phyloP scores from a whole-genome alignment of 2,329 filamentous ascomycete species.

The Teratosphaeria viscida region DNA sequence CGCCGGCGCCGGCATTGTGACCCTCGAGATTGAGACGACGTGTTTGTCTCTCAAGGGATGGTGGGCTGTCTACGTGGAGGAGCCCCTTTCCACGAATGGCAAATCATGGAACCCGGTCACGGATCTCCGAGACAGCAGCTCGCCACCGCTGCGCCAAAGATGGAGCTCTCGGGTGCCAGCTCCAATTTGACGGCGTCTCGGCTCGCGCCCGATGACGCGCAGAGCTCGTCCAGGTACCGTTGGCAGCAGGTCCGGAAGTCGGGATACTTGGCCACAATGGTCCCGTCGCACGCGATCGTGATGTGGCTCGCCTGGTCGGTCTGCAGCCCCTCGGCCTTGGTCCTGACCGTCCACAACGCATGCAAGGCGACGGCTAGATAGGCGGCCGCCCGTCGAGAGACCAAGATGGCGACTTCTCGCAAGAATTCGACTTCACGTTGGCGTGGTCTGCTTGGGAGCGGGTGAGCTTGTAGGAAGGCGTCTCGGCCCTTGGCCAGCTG shows the following conservation, averaged over 20 bases:
- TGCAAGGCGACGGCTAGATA: slow-evolving; percentile 55
- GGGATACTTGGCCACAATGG: slow-evolving; percentile 70
- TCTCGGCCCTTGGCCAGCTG: slow-evolving; percentile 30
- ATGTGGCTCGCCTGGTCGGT: slow-evolving; percentile 25
- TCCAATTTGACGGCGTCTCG: slow-evolving; percentile 39
- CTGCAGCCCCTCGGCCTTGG: slow-evolving; percentile 34
- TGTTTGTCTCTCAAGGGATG: not conserved
- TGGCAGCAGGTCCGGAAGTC: slow-evolving; percentile 55
- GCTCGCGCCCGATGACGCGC: slow-evolving; percentile 28
- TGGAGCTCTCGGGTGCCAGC: slow-evolving; percentile 61
- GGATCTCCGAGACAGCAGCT: not conserved
- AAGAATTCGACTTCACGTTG: slow-evolving; percentile 41
- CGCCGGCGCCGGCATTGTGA: not conserved
- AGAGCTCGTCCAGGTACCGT: slow-evolving; percentile 50
- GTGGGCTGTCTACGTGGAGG: not conserved
- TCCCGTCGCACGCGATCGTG: slow-evolving; percentile 65
- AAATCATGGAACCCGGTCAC: not conserved
- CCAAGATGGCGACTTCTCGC: slow-evolving; percentile 40
- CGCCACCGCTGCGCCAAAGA: slow-evolving; percentile 65
- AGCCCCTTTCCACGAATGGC: not conserved
- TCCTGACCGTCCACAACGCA: slow-evolving; percentile 47
- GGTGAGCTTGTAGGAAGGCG: slow-evolving; percentile 43
- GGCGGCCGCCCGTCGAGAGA: slow-evolving; percentile 49
- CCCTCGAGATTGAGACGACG: not conserved
- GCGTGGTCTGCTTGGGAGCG: slow-evolving; percentile 30